Conservation (phyloP, 768 basidiomycete genomes). For the Royoungia palumana region DNA sequence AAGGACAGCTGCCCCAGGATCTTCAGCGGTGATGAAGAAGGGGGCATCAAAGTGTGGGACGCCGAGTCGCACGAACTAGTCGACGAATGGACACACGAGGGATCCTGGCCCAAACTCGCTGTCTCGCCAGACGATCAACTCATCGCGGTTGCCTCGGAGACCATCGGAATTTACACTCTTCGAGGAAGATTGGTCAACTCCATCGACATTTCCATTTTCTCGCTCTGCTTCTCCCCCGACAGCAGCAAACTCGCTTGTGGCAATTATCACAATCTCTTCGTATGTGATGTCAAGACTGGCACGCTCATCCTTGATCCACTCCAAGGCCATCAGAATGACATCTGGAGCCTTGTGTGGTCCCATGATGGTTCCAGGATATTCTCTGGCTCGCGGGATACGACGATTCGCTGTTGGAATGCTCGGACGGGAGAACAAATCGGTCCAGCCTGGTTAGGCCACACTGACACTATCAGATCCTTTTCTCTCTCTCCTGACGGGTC, state of each 20-base stretch:
- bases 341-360: slow-evolving; percentile 1
- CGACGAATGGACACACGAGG: neutral
- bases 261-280: neutral
- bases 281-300: neutral
- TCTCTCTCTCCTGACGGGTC: slow-evolving; percentile 1
- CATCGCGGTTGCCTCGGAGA: too few species aligned
- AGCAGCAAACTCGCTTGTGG: neutral
- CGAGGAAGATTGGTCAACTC: neutral
- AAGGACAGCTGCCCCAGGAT: too few species aligned
- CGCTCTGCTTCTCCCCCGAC: neutral
- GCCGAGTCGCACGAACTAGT: neutral
- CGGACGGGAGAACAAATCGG: neutral
- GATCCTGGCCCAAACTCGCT: neutral
- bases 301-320: neutral
- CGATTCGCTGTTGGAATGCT: slow-evolving; percentile 12
- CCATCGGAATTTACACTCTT: too few species aligned
- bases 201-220: neutral
- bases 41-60: too few species aligned
- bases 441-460: neutral
- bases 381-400: neutral
- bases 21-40: too few species aligned
- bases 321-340: neutral
- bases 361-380: slow-evolving; percentile 2
- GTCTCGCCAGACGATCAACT: neutral
- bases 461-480: neutral